Evolutionary conservation across 345 rosid genomes (phyloP).

Genomic region (Populus pruinosa): DNA sequence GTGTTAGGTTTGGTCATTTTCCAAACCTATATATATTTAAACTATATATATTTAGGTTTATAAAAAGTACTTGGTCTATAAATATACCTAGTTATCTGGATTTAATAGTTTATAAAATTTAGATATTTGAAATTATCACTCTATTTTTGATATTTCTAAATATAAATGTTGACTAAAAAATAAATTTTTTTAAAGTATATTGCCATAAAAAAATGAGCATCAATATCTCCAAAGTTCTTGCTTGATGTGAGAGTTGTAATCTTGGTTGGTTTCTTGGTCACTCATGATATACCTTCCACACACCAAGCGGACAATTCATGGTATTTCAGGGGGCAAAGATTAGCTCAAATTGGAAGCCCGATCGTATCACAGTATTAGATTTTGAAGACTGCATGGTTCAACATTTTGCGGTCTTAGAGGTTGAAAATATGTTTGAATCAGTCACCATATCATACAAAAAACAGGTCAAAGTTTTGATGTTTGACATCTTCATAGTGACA

Average conservation of each 20-base stretch:
- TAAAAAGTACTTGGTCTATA: no score
- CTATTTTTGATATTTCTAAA: no score
- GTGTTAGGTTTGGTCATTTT: no score
- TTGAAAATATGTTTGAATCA: background rate
- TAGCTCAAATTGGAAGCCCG: background rate
- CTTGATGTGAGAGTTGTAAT: no score
- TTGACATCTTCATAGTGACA: background rate
- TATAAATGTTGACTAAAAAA: no score
- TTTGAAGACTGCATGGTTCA: background rate
- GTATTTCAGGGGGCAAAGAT: background rate
- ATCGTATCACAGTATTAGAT: no score
- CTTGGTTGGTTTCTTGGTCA: background rate
- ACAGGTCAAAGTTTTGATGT: background rate
- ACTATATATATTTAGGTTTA: no score
- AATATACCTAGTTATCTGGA: fast-evolving
- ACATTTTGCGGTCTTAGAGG: background rate
- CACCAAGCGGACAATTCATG: background rate
- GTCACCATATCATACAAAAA: background rate
- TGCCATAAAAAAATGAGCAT: no score
- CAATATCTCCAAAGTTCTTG: no score
- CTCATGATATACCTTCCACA: background rate
- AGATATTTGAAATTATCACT: fast-evolving
- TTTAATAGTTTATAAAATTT: no score
- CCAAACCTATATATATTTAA: fast-evolving
- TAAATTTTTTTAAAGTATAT: no score